Base-by-base conservation (phyloP, 2,329 filamentous ascomycete species). In the Celoporthe dispersa region DNA sequence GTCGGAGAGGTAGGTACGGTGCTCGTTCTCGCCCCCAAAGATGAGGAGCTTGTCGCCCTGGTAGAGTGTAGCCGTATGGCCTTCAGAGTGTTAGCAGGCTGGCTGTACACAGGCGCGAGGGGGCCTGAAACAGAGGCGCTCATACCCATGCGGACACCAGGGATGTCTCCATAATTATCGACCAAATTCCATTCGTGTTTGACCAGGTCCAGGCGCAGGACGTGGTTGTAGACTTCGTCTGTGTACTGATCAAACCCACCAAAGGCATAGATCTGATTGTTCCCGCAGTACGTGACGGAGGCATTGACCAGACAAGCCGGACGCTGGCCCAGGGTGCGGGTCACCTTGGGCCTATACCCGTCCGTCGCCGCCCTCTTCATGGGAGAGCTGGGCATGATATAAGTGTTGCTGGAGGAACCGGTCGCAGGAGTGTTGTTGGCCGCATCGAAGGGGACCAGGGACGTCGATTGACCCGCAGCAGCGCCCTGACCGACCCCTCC, bases 191-290 rank as follows among this genome's bases (percentile, higher is more conserved):
- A 99, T 79, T 96, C 93, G 75, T 96, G 90, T 73, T 91, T 94
- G 72, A 91, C 86, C 73, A 99, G 87, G 79, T 99, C 94, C 66
- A 99, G 84, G 76, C 90, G 91, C 73, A 99, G 85, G 57, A 99
- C 96, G 82, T 99, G 96, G 78, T 99, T 99, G 82, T 99, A 99
- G 25, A 99, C 93, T 84, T 99, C 96, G 79, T 99, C 96, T 0
- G 96, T 99, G 79, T 97, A 98, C 81, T 98, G 95, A 78, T 99
- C 96, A 78, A 99, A 99, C 25, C 96, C 96, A 59, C 96, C 96
- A 84, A 99, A 99, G 14, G 95, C 96, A 81, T 97, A 98, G 76
- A 99, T 98, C 80, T 96, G 91, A 79, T 98, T 96, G 82, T 97
- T 96, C 71, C 94, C 94, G 77, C 96, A 97, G 80, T 97, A 98